Percentiles rank a stretch among this genome's conserved stretches.
phyloP scores from a whole-genome alignment of 306 rosid species.

The Casuarina glauca region DNA sequence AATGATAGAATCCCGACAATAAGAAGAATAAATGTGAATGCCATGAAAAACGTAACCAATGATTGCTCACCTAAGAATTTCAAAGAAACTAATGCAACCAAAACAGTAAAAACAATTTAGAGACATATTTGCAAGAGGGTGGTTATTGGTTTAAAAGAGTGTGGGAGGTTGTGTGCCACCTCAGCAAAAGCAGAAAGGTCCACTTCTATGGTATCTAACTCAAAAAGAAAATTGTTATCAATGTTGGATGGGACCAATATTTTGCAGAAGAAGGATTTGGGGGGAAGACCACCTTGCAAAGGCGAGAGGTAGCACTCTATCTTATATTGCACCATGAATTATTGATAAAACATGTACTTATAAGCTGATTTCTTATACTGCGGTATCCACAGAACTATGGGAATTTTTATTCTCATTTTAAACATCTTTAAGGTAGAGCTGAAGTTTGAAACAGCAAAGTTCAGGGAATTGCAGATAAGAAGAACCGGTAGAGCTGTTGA shows the following conservation, averaged over 20 bases:
- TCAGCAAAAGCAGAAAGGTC: not conserved
- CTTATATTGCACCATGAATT: not conserved
- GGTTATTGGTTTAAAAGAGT: not conserved
- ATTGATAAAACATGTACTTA: not conserved
- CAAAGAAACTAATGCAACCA: no score
- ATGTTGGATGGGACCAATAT: not conserved
- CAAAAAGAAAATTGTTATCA: not conserved
- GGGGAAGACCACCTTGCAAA: no score
- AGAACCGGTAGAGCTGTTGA: no score
- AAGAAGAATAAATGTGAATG: not conserved
- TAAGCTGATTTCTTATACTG: not conserved
- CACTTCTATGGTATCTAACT: not conserved
- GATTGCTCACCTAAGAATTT: no score
- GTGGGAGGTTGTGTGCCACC: not conserved
- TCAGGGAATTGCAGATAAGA: no score
- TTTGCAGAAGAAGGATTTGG: no score
- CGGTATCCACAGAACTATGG: not conserved
- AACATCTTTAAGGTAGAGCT: not conserved
- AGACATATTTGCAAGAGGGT: not conserved
- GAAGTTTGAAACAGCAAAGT: no score
- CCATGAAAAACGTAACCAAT: no score
- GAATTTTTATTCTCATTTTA: not conserved
- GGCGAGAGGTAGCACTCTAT: not conserved
- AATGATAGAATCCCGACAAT: not conserved
- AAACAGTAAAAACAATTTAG: no score